Evolutionary conservation across 495 filamentous ascomycete genomes (phyloP).

Genomic region (Niebla homalea): DNA sequence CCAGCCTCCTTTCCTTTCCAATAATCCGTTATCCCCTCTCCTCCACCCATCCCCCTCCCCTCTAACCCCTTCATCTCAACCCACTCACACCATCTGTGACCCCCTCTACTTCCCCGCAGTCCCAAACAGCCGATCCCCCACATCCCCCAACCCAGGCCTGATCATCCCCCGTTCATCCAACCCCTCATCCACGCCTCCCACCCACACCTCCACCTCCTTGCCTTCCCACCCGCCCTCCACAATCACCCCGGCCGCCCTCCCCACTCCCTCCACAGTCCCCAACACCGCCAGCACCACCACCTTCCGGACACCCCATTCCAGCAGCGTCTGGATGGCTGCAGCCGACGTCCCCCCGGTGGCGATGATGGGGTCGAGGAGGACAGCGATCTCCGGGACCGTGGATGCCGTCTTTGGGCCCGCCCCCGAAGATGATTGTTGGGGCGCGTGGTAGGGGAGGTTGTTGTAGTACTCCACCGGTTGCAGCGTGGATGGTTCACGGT

Average conservation of each 20-base stretch:
- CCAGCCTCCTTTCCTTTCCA: no score
- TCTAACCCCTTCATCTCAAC: no score
- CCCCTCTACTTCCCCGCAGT: slow-evolving; percentile 69
- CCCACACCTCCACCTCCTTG: slow-evolving; percentile 66
- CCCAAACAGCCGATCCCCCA: slow-evolving; percentile 85
- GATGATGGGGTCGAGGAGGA: slow-evolving; percentile 85
- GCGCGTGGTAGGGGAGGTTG: slow-evolving; percentile 71
- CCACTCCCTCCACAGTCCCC: slow-evolving; percentile 52
- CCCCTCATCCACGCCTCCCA: slow-evolving; percentile 63
- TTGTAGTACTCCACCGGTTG: slow-evolving; percentile 96
- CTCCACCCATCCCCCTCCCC: no score
- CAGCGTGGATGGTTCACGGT: slow-evolving; percentile 71
- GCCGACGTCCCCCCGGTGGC: slow-evolving; percentile 83
- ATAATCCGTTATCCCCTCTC: no score
- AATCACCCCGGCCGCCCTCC: slow-evolving; percentile 55
- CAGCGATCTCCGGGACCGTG: slow-evolving; percentile 47
- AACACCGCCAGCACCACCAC: slow-evolving; percentile 70
- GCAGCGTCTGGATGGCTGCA: slow-evolving; percentile 77
- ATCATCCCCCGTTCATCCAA: slow-evolving; percentile 75
- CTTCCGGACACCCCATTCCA: slow-evolving; percentile 77
- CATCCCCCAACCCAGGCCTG: slow-evolving; percentile 78
- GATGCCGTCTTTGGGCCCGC: no score
- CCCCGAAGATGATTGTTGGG: no score
- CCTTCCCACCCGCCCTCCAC: slow-evolving; percentile 59
- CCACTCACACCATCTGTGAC: no score